Evolutionary conservation across 306 rosid genomes (phyloP).

Genomic region (Styphnolobium japonicum): DNA sequence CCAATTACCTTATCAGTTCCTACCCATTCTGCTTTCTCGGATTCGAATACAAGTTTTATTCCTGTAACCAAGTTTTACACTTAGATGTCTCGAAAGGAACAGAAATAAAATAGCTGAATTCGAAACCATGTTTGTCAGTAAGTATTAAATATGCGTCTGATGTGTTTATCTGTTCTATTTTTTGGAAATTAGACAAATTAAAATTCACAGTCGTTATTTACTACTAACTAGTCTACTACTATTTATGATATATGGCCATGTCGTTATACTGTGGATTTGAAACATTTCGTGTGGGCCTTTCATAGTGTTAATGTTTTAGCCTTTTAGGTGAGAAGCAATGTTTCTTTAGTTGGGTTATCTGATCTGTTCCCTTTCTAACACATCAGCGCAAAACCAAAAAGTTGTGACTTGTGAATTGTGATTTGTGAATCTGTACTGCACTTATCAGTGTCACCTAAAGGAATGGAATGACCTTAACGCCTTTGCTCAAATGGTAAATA

Average conservation of each 20-base stretch:
- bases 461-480: not conserved
- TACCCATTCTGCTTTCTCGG: constrained; percentile 71
- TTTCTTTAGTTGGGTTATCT: constrained; percentile 11
- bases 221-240: not conserved
- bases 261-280: not conserved
- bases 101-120: not conserved
- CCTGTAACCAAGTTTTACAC: constrained; percentile 46
- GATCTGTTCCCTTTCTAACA: constrained; percentile 15
- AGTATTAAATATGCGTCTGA: not conserved
- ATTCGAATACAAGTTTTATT: constrained; percentile 58
- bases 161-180: not conserved
- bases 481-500: not conserved
- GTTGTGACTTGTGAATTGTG: not conserved
- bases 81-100: not conserved
- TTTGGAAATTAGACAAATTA: not conserved
- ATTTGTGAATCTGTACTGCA: not conserved
- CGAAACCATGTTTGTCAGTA: not conserved
- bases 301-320: not conserved
- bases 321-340: constrained; percentile 6
- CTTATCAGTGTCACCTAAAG: not conserved
- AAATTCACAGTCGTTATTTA: not conserved
- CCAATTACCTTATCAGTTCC: constrained; percentile 70
- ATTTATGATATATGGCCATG: not conserved
- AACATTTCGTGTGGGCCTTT: constrained; percentile 28
- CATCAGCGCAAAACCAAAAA: constrained; percentile 7